Conservation (phyloP, 306 rosid genomes). For the Vicia sativa region DNA sequence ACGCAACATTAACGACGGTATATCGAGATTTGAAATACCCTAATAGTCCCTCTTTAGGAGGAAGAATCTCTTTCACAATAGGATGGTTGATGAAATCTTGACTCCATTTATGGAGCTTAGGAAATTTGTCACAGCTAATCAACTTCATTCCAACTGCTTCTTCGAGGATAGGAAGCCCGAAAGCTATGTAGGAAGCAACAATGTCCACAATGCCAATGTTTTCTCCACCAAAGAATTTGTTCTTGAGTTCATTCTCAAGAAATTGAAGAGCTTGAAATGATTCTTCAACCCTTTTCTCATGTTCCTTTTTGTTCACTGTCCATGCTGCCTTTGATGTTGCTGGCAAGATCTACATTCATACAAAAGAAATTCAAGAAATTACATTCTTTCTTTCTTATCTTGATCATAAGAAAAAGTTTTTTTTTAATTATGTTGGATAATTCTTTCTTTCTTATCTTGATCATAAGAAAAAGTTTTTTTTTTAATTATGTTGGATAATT, state of each 20-base stretch:
- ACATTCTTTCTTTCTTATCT: too few relatives aligned
- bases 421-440: too few relatives aligned
- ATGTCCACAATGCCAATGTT: slow-evolving; percentile 48
- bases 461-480: too few relatives aligned
- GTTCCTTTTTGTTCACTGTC: slow-evolving; percentile 30
- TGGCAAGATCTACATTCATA: neutral
- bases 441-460: too few relatives aligned
- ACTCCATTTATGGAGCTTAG: slow-evolving; percentile 51
- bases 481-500: too few relatives aligned
- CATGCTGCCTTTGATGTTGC: slow-evolving; percentile 31
- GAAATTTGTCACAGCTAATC: slow-evolving; percentile 45
- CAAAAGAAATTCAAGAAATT: neutral
- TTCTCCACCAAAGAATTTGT: slow-evolving; percentile 48
- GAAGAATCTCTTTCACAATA: slow-evolving; percentile 42
- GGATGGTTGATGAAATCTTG: slow-evolving; percentile 42
- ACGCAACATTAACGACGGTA: neutral
- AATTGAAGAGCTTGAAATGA: slow-evolving; percentile 22
- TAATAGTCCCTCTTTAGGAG: slow-evolving; percentile 40
- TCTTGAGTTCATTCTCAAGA: neutral
- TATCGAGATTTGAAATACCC: slow-evolving; percentile 29
- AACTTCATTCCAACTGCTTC: slow-evolving; percentile 44
- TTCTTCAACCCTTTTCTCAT: slow-evolving; percentile 35
- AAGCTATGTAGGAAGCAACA: slow-evolving; percentile 42
- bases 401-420: too few relatives aligned
- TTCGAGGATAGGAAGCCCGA: slow-evolving; percentile 51